These are phyloP conservation scores for Aphanocladium album DNA, from an alignment of 2,329 filamentous ascomycete species.

Conservation along the genomic window DNA sequence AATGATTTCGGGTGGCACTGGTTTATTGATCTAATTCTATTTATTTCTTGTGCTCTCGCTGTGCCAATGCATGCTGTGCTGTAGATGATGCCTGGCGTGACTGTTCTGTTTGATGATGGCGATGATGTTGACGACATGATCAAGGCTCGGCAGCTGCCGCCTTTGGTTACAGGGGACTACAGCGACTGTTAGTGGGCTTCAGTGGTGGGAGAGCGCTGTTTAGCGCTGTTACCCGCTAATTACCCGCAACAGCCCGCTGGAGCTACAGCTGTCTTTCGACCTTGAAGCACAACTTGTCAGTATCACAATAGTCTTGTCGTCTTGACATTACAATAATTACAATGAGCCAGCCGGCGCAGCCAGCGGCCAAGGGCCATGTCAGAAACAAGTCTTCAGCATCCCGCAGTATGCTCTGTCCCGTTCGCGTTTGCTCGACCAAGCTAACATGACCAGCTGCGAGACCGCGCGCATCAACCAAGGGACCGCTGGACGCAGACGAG, in stretches of 20 bases:
- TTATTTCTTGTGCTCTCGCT: too few species aligned
- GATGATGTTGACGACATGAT: neutral
- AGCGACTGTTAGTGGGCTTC: neutral
- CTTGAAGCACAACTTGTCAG: neutral
- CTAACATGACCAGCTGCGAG: conserved; percentile 42
- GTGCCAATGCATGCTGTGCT: too few species aligned
- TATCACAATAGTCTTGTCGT: too few species aligned
- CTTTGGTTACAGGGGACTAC: neutral
- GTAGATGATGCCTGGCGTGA: too few species aligned
- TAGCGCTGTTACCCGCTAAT: neutral
- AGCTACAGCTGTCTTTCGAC: neutral
- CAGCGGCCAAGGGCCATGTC: conserved; percentile 27
- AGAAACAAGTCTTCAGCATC: conserved; percentile 33
- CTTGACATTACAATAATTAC: neutral
- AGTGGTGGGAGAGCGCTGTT: neutral
- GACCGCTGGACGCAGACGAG: conserved; percentile 73
- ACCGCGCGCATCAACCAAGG: conserved; percentile 67
- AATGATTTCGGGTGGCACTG: too few species aligned
- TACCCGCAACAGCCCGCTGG: neutral
- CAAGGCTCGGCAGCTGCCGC: neutral
- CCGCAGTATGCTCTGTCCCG: conserved; percentile 25
- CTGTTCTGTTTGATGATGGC: neutral
- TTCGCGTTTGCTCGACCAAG: neutral
- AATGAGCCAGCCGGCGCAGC: conserved; percentile 27
- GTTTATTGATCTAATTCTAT: too few species aligned